These are phyloP conservation scores for Trichoderma asperelloides DNA, from an alignment of 495 filamentous ascomycete species.

Conservation along the genomic window DNA sequence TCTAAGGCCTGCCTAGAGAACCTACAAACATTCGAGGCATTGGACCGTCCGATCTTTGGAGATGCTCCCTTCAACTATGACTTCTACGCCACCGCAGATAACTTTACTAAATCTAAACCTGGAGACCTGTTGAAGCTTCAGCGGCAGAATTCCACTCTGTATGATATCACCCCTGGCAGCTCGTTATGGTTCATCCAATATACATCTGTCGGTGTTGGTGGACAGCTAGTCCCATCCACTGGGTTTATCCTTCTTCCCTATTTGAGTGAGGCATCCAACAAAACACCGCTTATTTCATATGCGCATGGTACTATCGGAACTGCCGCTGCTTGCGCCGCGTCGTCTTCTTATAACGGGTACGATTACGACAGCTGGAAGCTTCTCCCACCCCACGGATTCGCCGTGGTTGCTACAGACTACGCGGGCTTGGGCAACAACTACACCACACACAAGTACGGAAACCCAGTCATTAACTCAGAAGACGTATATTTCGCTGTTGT, in stretches of 20 bases:
- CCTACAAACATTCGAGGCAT: neutral
- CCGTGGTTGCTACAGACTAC: conserved; percentile 4
- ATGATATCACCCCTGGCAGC: neutral
- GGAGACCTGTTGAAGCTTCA: neutral
- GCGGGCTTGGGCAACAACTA: conserved; percentile 5
- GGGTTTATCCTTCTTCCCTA: neutral
- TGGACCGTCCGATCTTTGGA: neutral
- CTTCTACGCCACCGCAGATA: neutral
- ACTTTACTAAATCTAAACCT: neutral
- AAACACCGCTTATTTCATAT: neutral
- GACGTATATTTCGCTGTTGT: conserved; percentile 3
- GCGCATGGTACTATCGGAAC: neutral
- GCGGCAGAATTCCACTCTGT: neutral
- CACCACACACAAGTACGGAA: conserved; percentile 3
- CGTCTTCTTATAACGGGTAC: neutral
- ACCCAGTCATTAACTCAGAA: neutral
- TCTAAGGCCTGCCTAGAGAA: neutral
- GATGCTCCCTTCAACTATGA: neutral
- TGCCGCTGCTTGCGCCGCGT: neutral
- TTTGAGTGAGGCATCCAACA: neutral
- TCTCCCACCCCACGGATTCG: neutral
- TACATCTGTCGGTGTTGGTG: neutral
- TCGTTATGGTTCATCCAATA: neutral
- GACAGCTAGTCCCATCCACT: neutral
- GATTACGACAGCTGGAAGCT: conserved; percentile 5